A percentile compares a stretch with the other conserved stretches of the same genome.
phyloP scores from a whole-genome alignment of 1,139 yeast genomes.

The Schwanniomyces etchellsii region DNA sequence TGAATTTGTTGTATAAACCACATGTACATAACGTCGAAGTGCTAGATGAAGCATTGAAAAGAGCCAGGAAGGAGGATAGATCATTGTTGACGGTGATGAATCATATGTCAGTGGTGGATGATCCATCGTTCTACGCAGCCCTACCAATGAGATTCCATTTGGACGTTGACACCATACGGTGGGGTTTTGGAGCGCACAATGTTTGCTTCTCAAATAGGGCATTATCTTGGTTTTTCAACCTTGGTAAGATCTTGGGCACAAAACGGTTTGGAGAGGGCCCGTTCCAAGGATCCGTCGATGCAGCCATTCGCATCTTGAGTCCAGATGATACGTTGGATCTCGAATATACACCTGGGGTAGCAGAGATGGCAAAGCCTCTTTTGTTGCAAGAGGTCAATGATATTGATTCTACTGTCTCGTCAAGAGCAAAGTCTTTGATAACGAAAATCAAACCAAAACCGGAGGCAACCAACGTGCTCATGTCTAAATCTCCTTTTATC shows the following conservation, averaged over 20 bases:
- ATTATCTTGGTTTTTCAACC: slow-evolving; percentile 62
- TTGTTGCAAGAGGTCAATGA: slow-evolving; percentile 29
- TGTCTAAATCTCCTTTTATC: slow-evolving; percentile 42
- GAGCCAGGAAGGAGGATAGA: slow-evolving; percentile 62
- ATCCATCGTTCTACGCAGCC: slow-evolving; percentile 85
- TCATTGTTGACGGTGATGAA: slow-evolving; percentile 88
- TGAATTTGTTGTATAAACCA: slow-evolving; percentile 60
- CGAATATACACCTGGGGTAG: slow-evolving; percentile 31
- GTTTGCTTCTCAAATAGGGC: slow-evolving; percentile 67
- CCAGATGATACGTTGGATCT: slow-evolving; percentile 68
- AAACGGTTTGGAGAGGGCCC: slow-evolving; percentile 90
- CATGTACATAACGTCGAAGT: slow-evolving; percentile 55
- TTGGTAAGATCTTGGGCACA: slow-evolving; percentile 85
- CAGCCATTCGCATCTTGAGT: slow-evolving; percentile 77
- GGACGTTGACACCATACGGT: slow-evolving; percentile 66
- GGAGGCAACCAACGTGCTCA: slow-evolving; percentile 25
- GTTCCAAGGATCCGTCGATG: slow-evolving; percentile 86
- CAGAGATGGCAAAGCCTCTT: slow-evolving; percentile 21
- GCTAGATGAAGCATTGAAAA: slow-evolving; percentile 56
- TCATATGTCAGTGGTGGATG: slow-evolving; percentile 92
- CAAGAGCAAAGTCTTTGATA: slow-evolving; percentile 13
- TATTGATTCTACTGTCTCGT: slow-evolving; percentile 7
- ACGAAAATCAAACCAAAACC: slow-evolving; percentile 24
- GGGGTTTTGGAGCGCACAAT: slow-evolving; percentile 95
- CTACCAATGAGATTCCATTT: slow-evolving; percentile 67